Conservation (phyloP, 2,329 filamentous ascomycete species). For the Basipetospora sp. region DNA sequence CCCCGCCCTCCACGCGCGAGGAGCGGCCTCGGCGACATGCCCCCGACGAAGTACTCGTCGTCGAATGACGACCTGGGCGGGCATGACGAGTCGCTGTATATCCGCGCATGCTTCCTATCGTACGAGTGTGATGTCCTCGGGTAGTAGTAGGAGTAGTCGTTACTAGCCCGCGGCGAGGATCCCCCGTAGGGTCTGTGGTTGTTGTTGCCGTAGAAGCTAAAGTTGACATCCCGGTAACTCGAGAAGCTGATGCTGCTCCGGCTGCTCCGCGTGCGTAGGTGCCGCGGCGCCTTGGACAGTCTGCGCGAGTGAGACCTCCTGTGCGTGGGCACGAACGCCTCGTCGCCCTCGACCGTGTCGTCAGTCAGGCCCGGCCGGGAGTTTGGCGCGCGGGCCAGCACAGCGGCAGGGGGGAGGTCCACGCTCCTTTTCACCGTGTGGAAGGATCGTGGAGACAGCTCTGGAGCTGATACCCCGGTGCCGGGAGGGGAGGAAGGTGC, state of each 20-base stretch:
- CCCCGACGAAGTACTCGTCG: conserved; percentile 29
- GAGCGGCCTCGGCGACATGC: conserved; percentile 34
- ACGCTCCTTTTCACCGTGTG: conserved; percentile 26
- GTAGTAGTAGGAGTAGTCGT: conserved; percentile 13
- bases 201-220: conserved; percentile 22
- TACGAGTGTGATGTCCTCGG: conserved; percentile 10
- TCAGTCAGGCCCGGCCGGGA: conserved; percentile 48
- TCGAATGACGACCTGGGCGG: conserved; percentile 31
- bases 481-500: conserved; percentile 10
- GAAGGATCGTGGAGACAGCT: conserved; percentile 15
- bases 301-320: conserved; percentile 37
- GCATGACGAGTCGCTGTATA: conserved; percentile 29
- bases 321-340: conserved; percentile 36
- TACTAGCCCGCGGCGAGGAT: conserved; percentile 21
- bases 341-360: conserved; percentile 43
- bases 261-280: conserved; percentile 27
- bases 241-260: conserved; percentile 29
- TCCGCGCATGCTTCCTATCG: conserved; percentile 19
- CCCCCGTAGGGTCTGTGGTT: conserved; percentile 8
- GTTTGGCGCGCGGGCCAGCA: conserved; percentile 46
- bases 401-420: conserved; percentile 31
- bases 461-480: conserved; percentile 14
- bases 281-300: conserved; percentile 32
- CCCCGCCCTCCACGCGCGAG: conserved; percentile 12
- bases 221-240: conserved; percentile 26